phyloP scores from a whole-genome alignment of 768 basidiomycete species.

The Arthromyces matolae region DNA sequence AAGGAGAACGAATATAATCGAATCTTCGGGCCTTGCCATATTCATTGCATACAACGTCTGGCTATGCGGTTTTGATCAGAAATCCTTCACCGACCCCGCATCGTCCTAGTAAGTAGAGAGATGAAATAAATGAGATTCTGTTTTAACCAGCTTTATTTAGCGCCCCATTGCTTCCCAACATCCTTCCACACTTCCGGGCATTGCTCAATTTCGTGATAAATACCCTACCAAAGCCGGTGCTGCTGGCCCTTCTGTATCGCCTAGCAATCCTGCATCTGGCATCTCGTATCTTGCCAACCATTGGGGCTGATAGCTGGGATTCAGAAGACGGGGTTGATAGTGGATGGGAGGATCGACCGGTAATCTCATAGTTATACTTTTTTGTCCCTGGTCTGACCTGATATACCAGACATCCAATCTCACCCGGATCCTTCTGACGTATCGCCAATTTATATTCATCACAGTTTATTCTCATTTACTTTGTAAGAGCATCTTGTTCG shows the following conservation, averaged over 20 bases:
- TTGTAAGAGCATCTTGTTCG: constrained; percentile 51
- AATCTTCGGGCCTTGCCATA: constrained; percentile 82
- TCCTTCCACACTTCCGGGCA: constrained; percentile 77
- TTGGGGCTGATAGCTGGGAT: constrained; percentile 80
- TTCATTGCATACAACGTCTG: constrained; percentile 90
- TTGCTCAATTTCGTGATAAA: constrained; percentile 79
- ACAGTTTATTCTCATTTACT: constrained; percentile 86
- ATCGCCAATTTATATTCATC: constrained; percentile 80
- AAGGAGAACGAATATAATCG: constrained; percentile 88
- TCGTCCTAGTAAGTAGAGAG: constrained; percentile 65
- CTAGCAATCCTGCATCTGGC: constrained; percentile 79
- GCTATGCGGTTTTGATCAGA: constrained; percentile 80
- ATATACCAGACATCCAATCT: constrained; percentile 64
- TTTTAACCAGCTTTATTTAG: constrained; percentile 30
- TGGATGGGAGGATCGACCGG: constrained; percentile 73
- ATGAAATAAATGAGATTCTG: background rate
- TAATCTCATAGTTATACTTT: constrained; percentile 27
- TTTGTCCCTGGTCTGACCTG: constrained; percentile 7
- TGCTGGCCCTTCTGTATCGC: constrained; percentile 76
- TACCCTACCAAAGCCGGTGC: constrained; percentile 80
- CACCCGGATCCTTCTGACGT: constrained; percentile 72
- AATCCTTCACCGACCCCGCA: constrained; percentile 67
- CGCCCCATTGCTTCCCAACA: constrained; percentile 72
- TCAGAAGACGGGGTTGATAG: constrained; percentile 57
- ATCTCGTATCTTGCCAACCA: constrained; percentile 78